Evolutionary conservation across 1,284 basidiomycete genomes (phyloP), one percentile per base, ranked within the genome.

Genomic region (Leccinum subfulvum): DNA sequence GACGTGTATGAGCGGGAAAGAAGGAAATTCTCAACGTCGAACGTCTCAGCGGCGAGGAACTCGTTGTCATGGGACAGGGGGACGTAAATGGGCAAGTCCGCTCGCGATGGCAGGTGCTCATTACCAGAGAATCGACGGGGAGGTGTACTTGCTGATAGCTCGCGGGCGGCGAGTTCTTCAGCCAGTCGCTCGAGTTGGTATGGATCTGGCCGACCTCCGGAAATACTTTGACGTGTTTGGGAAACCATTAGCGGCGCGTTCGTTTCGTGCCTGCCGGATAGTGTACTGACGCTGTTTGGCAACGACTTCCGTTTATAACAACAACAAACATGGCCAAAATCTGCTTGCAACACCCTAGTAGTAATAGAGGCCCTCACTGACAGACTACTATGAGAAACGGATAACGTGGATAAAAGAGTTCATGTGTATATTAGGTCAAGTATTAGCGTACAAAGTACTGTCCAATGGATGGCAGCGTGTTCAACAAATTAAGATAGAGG

Each of bases 11-110:
- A 84, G 55, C 96, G 86, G 8, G 94, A 94, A 41, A 96, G 84
- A 10, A 98, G 84, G 75, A 98, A 98, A 2, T 87, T 83, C 72
- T 98, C 95, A 30, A 94, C 88, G 70, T 92, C 82, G 77, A 96
- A 98, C 0, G 78, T 76, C 37, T 84, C 78, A 0, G 87, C 83
- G 3, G 83, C 84, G 33, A 97, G 82, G 65, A 90, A 85, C 6
- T 86, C 80, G 73, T 96, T 91, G 67, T 84, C 77, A 70, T 95
- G 94, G 3, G 92, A 90, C 54, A 97, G 82, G 35, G 94, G 92
- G 9, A 86, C 77, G 71, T 89, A 86, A 59, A 86, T 81, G 7
- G 94, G 94, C 16, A 97, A 81, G 68, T 89, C 84, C 69, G 71
- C 39, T 67, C 65, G 62, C 67, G 47, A 14, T 52, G 56, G 57